Conservation (phyloP, 306 rosid species). For the Canavalia ensiformis region DNA sequence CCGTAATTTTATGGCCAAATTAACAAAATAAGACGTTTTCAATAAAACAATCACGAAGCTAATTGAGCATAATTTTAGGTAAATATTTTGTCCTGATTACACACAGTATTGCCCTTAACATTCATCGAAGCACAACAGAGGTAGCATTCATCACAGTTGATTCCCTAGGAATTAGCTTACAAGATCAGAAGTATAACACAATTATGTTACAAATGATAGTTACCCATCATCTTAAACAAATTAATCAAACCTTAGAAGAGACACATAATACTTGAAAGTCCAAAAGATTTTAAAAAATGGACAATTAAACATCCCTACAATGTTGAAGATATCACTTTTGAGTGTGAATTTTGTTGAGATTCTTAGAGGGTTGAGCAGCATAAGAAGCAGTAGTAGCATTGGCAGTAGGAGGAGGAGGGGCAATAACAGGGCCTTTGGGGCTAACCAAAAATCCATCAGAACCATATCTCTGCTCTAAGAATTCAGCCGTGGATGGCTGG, state of each 20-base stretch:
- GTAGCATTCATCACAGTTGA: slow-evolving; percentile 25
- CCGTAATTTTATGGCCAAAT: too few species aligned
- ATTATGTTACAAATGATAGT: slow-evolving; percentile 34
- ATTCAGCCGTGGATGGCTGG: slow-evolving; percentile 55
- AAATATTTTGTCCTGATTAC: background rate
- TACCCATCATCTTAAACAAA: slow-evolving; percentile 43
- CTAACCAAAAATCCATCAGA: slow-evolving; percentile 40
- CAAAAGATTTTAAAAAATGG: background rate
- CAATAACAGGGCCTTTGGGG: slow-evolving; percentile 37
- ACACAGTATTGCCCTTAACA: background rate
- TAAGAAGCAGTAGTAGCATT: slow-evolving; percentile 28
- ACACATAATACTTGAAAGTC: slow-evolving; percentile 18
- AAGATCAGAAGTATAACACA: slow-evolving; percentile 48
- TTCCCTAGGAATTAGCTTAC: background rate
- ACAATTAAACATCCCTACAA: slow-evolving; percentile 2
- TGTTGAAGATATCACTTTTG: slow-evolving; percentile 40
- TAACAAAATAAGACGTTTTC: too few species aligned
- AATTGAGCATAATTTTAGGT: background rate
- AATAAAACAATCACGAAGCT: background rate
- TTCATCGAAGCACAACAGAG: slow-evolving; percentile 27
- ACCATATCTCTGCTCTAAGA: slow-evolving; percentile 50
- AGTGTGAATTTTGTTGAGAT: slow-evolving; percentile 40
- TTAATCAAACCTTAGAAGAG: slow-evolving; percentile 34
- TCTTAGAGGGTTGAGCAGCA: slow-evolving; percentile 36
- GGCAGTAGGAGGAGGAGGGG: background rate